Evolutionary conservation across 2,329 filamentous ascomycete species (phyloP).

Genomic region (Fusarium pseudoanthophilum): DNA sequence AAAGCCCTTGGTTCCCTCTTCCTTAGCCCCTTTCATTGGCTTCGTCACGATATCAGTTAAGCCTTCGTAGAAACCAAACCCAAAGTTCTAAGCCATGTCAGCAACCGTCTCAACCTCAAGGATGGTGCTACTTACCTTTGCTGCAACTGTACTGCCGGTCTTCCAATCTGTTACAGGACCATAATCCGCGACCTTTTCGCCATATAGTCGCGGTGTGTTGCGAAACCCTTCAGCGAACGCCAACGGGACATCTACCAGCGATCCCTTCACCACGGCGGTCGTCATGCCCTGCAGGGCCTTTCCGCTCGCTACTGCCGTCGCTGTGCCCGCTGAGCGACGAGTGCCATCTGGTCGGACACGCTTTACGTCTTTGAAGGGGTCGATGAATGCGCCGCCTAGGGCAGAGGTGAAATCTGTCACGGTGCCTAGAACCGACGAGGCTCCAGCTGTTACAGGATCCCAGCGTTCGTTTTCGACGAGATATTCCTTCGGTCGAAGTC

Average conservation of each 20-base stretch:
- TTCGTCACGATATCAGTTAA: background rate
- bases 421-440: background rate
- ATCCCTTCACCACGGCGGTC: background rate
- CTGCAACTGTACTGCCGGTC: background rate
- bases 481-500: background rate
- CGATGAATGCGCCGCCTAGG: background rate
- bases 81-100: background rate
- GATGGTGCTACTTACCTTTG: background rate
- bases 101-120: too few species aligned
- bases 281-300: background rate
- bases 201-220: background rate
- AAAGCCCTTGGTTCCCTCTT: background rate
- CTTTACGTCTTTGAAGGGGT: slow-evolving; percentile 1
- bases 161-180: background rate
- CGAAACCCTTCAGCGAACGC: background rate
- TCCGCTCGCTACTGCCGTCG: background rate
- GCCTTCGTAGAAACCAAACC: background rate
- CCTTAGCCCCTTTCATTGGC: background rate
- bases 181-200: background rate
- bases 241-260: background rate
- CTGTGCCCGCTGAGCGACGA: background rate
- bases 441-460: background rate
- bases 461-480: background rate
- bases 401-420: background rate
- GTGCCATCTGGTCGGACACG: background rate